Conservation (phyloP, 169 alveolate genomes). For the Cytauxzoon felis region DNA sequence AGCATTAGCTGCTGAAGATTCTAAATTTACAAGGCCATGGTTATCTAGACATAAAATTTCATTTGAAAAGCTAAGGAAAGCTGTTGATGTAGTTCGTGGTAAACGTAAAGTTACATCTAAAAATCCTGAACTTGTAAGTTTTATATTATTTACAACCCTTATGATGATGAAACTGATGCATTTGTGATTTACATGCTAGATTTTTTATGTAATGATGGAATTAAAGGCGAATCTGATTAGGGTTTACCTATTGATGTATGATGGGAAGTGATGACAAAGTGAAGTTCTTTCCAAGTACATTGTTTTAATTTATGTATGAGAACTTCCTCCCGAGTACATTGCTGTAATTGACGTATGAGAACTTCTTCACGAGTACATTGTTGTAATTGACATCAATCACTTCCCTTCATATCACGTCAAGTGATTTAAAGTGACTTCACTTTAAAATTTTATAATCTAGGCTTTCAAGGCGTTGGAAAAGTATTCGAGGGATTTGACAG, state of each 20-base stretch:
- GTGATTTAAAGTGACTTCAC: too few relatives aligned
- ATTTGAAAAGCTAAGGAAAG: conserved; percentile 75
- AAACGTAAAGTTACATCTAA: conserved; percentile 79
- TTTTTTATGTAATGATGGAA: not conserved
- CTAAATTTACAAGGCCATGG: conserved; percentile 80
- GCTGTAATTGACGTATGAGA: too few relatives aligned
- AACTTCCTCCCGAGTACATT: too few relatives aligned
- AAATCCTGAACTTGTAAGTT: conserved; percentile 76
- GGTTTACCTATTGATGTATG: too few relatives aligned
- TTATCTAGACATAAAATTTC: conserved; percentile 69
- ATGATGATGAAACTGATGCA: not conserved
- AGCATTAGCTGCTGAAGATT: conserved; percentile 80
- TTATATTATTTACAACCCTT: not conserved
- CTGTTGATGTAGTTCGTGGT: conserved; percentile 80
- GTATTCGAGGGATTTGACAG: conserved; percentile 78
- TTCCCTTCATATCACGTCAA: too few relatives aligned
- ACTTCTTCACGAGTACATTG: too few relatives aligned
- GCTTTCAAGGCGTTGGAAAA: conserved; percentile 72
- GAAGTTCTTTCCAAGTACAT: too few relatives aligned
- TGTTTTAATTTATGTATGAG: too few relatives aligned
- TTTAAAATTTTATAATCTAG: too few relatives aligned
- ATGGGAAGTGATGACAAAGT: too few relatives aligned
- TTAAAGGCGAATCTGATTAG: conserved; percentile 64
- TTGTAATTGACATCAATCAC: too few relatives aligned
- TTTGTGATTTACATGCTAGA: conserved; percentile 1